Conservation (phyloP, 140 eudicot genomes). For the Senecio squalidus region DNA sequence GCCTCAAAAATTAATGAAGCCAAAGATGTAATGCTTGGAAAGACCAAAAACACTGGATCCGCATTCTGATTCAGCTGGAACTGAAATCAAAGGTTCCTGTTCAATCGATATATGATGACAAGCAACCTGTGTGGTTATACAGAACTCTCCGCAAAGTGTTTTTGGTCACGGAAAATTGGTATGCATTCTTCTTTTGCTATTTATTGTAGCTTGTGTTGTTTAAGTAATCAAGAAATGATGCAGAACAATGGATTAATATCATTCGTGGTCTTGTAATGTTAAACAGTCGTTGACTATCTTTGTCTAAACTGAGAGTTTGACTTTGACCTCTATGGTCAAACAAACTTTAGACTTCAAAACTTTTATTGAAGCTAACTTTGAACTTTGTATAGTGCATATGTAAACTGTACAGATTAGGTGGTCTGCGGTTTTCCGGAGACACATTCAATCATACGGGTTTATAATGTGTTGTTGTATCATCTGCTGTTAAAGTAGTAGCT, state of each 20-base stretch:
- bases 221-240: background rate
- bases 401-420: too few species aligned
- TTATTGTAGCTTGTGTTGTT: background rate
- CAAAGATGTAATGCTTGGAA: conserved; percentile 62
- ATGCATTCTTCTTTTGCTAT: conserved; percentile 10
- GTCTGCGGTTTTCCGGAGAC: too few species aligned
- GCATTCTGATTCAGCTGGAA: conserved; percentile 33
- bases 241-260: background rate
- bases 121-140: conserved; percentile 2
- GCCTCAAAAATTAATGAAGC: conserved; percentile 81
- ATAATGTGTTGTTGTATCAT: too few species aligned
- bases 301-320: conserved; percentile 1
- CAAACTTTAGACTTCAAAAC: background rate
- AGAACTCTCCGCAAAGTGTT: conserved; percentile 6
- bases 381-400: too few species aligned
- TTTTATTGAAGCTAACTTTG: background rate
- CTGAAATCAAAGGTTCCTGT: background rate
- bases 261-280: too few species aligned
- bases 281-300: too few species aligned
- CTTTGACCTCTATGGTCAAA: conserved; percentile 8
- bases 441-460: too few species aligned
- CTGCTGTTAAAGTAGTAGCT: too few species aligned
- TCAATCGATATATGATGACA: background rate
- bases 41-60: conserved; percentile 48
- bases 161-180: conserved; percentile 1